Evolutionary conservation across 2,329 filamentous ascomycete genomes (phyloP).

Genomic region (Diatrype stigma): DNA sequence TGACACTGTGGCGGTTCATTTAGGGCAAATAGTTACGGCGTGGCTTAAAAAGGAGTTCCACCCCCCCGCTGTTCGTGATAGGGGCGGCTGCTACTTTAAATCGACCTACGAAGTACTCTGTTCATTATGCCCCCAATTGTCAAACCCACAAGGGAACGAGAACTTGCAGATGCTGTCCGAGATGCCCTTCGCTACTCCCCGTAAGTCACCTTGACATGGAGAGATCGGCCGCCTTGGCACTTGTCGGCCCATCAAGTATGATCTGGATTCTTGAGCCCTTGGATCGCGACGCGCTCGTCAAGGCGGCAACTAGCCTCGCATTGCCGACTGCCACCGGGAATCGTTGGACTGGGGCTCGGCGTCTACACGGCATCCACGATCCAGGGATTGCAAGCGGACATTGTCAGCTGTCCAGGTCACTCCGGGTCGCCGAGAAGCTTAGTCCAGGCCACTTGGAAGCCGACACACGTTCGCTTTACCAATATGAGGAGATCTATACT

Average conservation of each 20-base stretch:
- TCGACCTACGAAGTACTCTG: no score
- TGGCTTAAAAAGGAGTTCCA: no score
- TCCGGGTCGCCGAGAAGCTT: constrained; percentile 56
- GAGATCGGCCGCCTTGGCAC: constrained; percentile 52
- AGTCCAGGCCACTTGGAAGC: constrained; percentile 58
- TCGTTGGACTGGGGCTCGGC: constrained; percentile 57
- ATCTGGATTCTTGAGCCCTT: constrained; percentile 43
- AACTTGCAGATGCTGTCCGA: no score
- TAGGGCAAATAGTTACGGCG: no score
- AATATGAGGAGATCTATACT: constrained; percentile 51
- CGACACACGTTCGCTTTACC: constrained; percentile 57
- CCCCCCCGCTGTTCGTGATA: no score
- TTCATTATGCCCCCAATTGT: no score
- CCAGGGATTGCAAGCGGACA: constrained; percentile 48
- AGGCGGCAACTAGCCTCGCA: constrained; percentile 51
- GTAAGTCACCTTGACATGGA: constrained; percentile 31
- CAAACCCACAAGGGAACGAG: no score
- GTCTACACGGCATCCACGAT: constrained; percentile 54
- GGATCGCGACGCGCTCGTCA: constrained; percentile 55
- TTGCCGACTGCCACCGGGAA: constrained; percentile 54
- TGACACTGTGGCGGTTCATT: no score
- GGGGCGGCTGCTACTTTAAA: no score
- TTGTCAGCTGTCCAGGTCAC: constrained; percentile 61
- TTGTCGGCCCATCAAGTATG: constrained; percentile 56
- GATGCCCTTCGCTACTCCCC: constrained; percentile 31